Evolutionary conservation across 805 yeast species (phyloP).

Genomic region (Hemisphaericaspora nanyangensis): DNA sequence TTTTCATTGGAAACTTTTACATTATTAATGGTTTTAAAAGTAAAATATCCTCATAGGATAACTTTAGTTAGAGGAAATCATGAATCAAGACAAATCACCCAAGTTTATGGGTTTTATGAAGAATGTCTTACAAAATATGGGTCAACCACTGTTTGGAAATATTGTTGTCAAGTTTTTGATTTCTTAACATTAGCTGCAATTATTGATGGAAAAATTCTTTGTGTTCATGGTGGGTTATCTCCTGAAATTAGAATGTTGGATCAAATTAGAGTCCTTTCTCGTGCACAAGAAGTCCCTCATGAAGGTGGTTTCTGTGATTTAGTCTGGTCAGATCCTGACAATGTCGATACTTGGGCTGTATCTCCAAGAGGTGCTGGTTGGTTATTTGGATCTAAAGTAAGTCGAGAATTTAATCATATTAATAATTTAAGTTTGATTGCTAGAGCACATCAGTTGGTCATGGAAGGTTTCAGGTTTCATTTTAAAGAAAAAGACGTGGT

Average conservation of each 20-base stretch:
- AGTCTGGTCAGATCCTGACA: slow-evolving; percentile 98
- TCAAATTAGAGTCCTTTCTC: slow-evolving; percentile 86
- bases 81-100: slow-evolving; percentile 96
- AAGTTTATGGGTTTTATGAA: slow-evolving; percentile 96
- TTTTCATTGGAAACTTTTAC: slow-evolving; percentile 93
- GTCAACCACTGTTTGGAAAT: slow-evolving; percentile 92
- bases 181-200: slow-evolving; percentile 92
- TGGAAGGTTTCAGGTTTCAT: slow-evolving; percentile 97
- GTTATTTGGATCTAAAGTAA: slow-evolving; percentile 92
- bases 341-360: slow-evolving; percentile 97
- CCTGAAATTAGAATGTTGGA: slow-evolving; percentile 98
- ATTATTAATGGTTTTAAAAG: slow-evolving; percentile 87
- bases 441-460: slow-evolving; percentile 95
- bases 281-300: slow-evolving; percentile 98
- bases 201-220: slow-evolving; percentile 87
- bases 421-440: slow-evolving; percentile 86
- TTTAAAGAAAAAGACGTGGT: slow-evolving; percentile 95
- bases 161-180: slow-evolving; percentile 94
- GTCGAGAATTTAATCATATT: slow-evolving; percentile 93
- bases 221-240: slow-evolving; percentile 96
- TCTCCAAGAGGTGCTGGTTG: slow-evolving; percentile 99
- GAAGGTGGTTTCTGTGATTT: slow-evolving; percentile 98
- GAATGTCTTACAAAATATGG: slow-evolving; percentile 93
- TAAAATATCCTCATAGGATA: slow-evolving; percentile 76
- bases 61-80: slow-evolving; percentile 97